A percentile compares a stretch with the other conserved stretches of the same genome.
Conservation (phyloP, 2,329 filamentous ascomycete species). For the Epichloe sp. region DNA sequence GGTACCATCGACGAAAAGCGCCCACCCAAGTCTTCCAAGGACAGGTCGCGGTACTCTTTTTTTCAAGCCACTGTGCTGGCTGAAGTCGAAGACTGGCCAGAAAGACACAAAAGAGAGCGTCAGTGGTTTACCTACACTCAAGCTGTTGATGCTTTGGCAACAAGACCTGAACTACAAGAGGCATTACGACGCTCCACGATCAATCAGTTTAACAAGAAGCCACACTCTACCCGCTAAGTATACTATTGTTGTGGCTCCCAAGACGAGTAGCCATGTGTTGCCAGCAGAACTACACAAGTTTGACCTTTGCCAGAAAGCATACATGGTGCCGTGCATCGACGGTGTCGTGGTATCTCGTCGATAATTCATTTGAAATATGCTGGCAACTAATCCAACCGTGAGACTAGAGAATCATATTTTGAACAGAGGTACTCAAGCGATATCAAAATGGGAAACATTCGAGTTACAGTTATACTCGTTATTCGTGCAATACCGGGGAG, state of each 20-base stretch:
- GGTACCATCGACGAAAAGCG: conserved; percentile 77
- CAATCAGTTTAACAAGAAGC: conserved; percentile 25
- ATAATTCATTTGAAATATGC: not conserved
- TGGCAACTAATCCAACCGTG: not conserved
- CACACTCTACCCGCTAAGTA: not conserved
- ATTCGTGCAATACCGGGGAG: not conserved
- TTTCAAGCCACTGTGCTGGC: conserved; percentile 79
- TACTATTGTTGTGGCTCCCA: not conserved
- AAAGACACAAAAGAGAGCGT: conserved; percentile 80
- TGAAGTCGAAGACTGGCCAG: conserved; percentile 82
- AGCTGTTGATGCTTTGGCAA: conserved; percentile 63
- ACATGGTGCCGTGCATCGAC: not conserved
- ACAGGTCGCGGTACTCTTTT: conserved; percentile 58
- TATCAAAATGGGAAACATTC: not conserved
- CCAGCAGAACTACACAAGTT: not conserved
- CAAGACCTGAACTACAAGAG: conserved; percentile 76
- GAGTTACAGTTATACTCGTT: not conserved
- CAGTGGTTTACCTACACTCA: conserved; percentile 80
- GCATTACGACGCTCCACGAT: conserved; percentile 73
- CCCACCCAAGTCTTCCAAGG: conserved; percentile 58
- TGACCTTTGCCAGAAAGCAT: not conserved
- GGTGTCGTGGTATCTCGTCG: not conserved
- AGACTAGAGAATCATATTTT: not conserved
- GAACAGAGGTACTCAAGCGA: not conserved
- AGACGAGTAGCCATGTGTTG: not conserved